Evolutionary conservation across 495 filamentous ascomycete species (phyloP).

Genomic region (Podospora pseudopauciseta): DNA sequence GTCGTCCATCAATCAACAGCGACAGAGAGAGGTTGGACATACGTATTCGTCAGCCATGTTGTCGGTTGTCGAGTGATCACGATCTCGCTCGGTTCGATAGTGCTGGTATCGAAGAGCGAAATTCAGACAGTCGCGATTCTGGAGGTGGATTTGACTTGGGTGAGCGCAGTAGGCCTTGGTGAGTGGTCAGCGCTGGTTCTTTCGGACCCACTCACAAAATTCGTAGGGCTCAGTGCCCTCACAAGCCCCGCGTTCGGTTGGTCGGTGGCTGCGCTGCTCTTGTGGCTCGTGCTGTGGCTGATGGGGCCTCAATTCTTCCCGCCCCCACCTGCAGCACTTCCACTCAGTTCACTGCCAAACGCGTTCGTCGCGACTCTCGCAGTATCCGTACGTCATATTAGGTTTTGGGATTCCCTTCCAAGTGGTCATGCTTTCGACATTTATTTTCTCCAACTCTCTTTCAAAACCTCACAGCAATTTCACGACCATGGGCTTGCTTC

Average conservation of each 20-base stretch:
- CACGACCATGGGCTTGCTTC: neutral
- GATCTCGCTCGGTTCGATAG: constrained; percentile 37
- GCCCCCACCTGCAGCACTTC: neutral
- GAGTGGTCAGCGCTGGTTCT: constrained; percentile 11
- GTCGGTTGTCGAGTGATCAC: constrained; percentile 47
- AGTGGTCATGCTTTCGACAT: no score
- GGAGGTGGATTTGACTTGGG: constrained; percentile 29
- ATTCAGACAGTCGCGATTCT: constrained; percentile 34
- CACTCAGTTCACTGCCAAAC: neutral
- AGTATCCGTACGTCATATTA: neutral
- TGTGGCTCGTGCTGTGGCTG: constrained; percentile 1
- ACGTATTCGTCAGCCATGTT: constrained; percentile 98
- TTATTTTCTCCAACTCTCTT: neutral
- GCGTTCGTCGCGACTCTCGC: neutral
- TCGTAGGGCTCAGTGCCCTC: constrained; percentile 40
- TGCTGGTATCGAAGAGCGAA: constrained; percentile 40
- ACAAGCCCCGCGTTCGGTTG: constrained; percentile 17
- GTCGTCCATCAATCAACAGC: neutral
- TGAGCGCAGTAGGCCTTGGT: constrained; percentile 16
- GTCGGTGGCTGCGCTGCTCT: constrained; percentile 19
- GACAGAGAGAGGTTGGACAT: constrained; percentile 43
- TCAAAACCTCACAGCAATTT: neutral
- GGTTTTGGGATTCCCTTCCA: neutral
- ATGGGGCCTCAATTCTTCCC: neutral
- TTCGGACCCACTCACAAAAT: constrained; percentile 31